These are phyloP conservation scores for Brettanomyces bruxellensis DNA, from an alignment of 805 yeast genomes.

Conservation along the genomic window DNA sequence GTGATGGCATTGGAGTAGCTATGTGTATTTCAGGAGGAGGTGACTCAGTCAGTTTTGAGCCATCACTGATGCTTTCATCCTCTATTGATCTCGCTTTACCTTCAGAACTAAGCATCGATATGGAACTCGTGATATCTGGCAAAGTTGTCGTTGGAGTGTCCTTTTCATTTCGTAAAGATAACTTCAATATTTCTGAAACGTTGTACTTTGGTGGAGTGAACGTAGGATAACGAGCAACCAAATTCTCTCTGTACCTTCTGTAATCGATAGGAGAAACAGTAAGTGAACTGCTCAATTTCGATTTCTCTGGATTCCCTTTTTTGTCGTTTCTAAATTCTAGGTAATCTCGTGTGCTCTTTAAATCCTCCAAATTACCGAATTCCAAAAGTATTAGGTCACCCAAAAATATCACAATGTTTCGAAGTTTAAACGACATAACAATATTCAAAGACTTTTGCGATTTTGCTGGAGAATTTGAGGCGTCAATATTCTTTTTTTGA, in stretches of 20 bases:
- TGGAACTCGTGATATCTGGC: constrained; percentile 16
- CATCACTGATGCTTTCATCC: not conserved
- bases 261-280: constrained; percentile 77
- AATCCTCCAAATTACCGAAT: constrained; percentile 47
- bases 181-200: constrained; percentile 36
- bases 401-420: constrained; percentile 46
- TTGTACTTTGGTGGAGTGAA: constrained; percentile 42
- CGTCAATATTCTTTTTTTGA: not conserved
- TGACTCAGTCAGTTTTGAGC: constrained; percentile 1
- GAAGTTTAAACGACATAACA: constrained; percentile 31
- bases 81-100: constrained; percentile 19
- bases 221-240: constrained; percentile 68
- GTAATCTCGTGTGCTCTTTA: constrained; percentile 36
- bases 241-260: constrained; percentile 67
- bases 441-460: constrained; percentile 17
- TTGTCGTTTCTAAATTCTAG: constrained; percentile 30
- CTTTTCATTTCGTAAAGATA: constrained; percentile 6
- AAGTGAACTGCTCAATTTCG: not conserved
- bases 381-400: constrained; percentile 48
- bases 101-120: constrained; percentile 23
- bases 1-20: constrained; percentile 87
- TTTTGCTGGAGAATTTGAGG: not conserved
- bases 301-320: not conserved
- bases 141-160: constrained; percentile 4
- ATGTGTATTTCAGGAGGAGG: constrained; percentile 43